A percentile compares a stretch with the other conserved stretches of the same genome.
These are phyloP conservation scores for Penicillium rolfsii DNA, from an alignment of 2,329 filamentous ascomycete genomes.

Conservation along the genomic window DNA sequence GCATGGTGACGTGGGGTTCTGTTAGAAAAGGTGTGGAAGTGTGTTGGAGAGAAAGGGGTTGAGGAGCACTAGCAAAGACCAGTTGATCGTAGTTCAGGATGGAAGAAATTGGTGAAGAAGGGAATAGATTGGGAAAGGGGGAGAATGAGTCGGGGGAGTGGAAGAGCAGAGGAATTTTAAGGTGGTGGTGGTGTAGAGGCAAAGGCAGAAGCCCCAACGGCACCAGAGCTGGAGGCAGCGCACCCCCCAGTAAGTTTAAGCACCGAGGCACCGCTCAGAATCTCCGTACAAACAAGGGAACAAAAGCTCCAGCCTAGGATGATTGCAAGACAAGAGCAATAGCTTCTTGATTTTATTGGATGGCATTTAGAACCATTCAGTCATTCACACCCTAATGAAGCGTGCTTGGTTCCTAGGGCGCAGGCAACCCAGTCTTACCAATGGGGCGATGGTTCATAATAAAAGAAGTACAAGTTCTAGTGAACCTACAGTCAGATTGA, in stretches of 20 bases:
- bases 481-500: not conserved
- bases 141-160: not conserved
- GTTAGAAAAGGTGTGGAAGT: not conserved
- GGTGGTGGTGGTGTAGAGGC: not conserved
- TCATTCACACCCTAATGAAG: not conserved
- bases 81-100: not conserved
- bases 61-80: not conserved
- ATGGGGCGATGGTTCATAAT: not conserved
- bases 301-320: not conserved
- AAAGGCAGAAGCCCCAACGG: not conserved
- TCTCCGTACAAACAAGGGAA: not conserved
- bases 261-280: not conserved
- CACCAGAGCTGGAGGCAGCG: not conserved
- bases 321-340: not conserved
- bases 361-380: not conserved
- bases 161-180: not conserved
- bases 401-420: not conserved
- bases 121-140: not conserved
- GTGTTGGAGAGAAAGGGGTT: not conserved
- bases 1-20: constrained; percentile 14
- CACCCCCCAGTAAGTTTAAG: not conserved
- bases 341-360: not conserved
- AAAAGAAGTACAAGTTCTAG: not conserved
- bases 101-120: not conserved
- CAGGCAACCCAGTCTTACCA: not conserved